A percentile compares a stretch with the other conserved stretches of the same genome.
phyloP scores from a whole-genome alignment of 306 rosid species.

The Glycine latifolia region DNA sequence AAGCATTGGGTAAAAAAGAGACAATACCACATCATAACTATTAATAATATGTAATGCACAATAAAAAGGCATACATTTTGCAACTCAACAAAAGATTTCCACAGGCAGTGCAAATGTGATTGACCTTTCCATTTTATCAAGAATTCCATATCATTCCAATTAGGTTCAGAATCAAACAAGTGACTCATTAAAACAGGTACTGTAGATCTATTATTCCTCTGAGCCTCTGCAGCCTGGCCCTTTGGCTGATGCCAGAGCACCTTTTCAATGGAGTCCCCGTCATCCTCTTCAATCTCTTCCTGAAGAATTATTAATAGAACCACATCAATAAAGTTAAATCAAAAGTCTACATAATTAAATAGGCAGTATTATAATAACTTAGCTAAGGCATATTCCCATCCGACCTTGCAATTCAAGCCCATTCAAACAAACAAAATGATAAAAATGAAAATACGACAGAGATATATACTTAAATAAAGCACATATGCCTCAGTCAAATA shows the following conservation, averaged over 20 bases:
- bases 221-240: conserved; percentile 89
- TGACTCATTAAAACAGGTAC: conserved; percentile 81
- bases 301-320: conserved; percentile 50
- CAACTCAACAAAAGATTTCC: conserved; percentile 90
- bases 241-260: conserved; percentile 98
- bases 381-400: background rate
- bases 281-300: conserved; percentile 98
- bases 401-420: background rate
- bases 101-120: conserved; percentile 96
- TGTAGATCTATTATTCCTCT: conserved; percentile 68
- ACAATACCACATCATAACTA: background rate
- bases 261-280: conserved; percentile 89
- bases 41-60: conserved; percentile 39
- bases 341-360: conserved; percentile 15
- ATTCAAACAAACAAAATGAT: background rate
- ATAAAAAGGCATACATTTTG: conserved; percentile 70
- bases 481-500: background rate
- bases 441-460: background rate
- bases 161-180: conserved; percentile 80
- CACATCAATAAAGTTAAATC: conserved; percentile 27
- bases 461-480: background rate
- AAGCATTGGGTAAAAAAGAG: background rate
- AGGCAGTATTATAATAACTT: background rate
- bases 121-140: conserved; percentile 98
- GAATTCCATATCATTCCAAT: conserved; percentile 88